phyloP scores from a whole-genome alignment of 768 basidiomycete species.

The Pleurotus ostreatus region DNA sequence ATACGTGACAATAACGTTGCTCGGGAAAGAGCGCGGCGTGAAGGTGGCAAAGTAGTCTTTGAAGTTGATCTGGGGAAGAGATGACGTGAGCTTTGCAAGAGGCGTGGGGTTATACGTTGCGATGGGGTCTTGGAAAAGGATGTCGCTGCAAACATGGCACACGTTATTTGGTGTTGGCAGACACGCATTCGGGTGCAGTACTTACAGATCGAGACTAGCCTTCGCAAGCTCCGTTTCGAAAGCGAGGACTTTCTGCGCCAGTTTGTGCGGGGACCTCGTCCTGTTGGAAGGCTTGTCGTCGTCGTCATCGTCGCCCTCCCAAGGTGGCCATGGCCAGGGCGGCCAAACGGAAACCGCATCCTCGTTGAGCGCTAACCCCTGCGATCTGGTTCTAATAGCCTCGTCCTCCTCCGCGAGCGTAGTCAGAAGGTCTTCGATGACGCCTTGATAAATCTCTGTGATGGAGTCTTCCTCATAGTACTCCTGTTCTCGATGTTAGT shows the following conservation, averaged over 20 bases:
- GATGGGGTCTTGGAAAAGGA: constrained; percentile 74
- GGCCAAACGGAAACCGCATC: constrained; percentile 58
- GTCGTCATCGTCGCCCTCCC: constrained; percentile 44
- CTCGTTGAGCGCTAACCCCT: constrained; percentile 22
- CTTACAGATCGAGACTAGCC: constrained; percentile 78
- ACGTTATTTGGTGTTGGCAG: not conserved
- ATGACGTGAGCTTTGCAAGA: constrained; percentile 62
- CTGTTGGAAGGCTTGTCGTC: constrained; percentile 47
- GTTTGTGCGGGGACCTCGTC: constrained; percentile 50
- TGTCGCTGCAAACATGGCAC: constrained; percentile 38
- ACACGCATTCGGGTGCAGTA: no score
- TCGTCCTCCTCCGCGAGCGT: constrained; percentile 47
- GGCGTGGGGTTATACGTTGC: constrained; percentile 84
- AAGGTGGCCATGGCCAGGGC: constrained; percentile 85
- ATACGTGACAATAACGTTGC: constrained; percentile 76
- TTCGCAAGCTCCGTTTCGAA: constrained; percentile 79
- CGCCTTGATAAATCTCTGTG: constrained; percentile 62
- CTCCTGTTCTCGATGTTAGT: constrained; percentile 44
- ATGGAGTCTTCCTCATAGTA: constrained; percentile 82
- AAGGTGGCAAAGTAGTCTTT: constrained; percentile 84
- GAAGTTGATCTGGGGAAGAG: constrained; percentile 77
- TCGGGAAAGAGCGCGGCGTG: constrained; percentile 71
- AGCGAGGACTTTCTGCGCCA: constrained; percentile 67
- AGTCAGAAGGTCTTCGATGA: constrained; percentile 64
- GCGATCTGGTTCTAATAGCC: constrained; percentile 13